Percentiles rank a stretch among this genome's conserved stretches.
These are phyloP conservation scores for Mucor mucedo DNA, from an alignment of 371 early-diverging fungal species.

Conservation along the genomic window DNA sequence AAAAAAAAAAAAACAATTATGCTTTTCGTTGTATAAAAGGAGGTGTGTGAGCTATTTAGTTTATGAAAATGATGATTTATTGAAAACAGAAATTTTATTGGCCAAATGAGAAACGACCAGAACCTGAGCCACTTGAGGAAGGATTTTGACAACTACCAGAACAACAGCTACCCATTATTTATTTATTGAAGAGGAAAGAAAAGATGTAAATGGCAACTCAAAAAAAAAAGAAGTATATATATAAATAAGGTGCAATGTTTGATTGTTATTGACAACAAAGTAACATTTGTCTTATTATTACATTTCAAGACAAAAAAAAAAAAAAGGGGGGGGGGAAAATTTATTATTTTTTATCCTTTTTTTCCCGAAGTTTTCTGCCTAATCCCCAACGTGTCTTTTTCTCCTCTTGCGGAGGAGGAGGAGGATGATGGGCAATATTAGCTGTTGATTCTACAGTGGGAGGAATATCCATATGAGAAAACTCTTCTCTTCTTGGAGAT, in stretches of 20 bases:
- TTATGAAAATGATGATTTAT: too few relatives aligned
- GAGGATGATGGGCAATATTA: neutral
- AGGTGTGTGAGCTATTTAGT: too few relatives aligned
- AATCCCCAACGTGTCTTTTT: slow-evolving; percentile 43
- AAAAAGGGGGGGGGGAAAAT: too few relatives aligned
- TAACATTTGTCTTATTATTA: neutral
- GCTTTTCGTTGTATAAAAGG: too few relatives aligned
- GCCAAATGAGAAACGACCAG: too few relatives aligned
- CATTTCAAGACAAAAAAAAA: neutral
- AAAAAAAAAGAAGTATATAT: too few relatives aligned
- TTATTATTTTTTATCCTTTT: slow-evolving; percentile 29
- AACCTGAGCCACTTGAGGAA: too few relatives aligned
- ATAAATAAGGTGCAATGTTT: too few relatives aligned
- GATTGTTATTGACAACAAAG: neutral
- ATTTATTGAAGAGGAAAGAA: neutral
- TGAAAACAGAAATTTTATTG: too few relatives aligned
- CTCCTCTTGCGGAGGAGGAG: slow-evolving; percentile 24
- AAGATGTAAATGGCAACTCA: neutral
- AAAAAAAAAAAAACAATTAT: too few relatives aligned
- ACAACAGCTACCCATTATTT: neutral
- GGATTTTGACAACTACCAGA: too few relatives aligned
- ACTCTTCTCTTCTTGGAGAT: slow-evolving; percentile 3
- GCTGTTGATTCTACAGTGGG: slow-evolving; percentile 14
- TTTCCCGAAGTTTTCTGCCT: slow-evolving; percentile 27
- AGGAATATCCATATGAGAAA: neutral